A percentile compares a stretch with the other conserved stretches of the same genome.
Evolutionary conservation across 163 green algal species (phyloP).

Genomic region (Volvox carteri): DNA sequence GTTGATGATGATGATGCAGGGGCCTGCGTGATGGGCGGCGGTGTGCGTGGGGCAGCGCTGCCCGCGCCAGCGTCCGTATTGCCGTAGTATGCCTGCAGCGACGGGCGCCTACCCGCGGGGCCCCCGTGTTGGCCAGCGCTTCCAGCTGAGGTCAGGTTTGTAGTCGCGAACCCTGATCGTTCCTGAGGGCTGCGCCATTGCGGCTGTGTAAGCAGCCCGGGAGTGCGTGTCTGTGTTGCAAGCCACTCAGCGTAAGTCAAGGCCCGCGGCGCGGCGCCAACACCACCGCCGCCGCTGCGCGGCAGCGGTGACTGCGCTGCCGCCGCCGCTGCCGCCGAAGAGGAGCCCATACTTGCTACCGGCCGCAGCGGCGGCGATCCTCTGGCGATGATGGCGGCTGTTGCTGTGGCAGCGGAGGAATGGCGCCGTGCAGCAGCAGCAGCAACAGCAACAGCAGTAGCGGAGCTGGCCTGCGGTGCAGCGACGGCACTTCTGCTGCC

Average conservation of each 20-base stretch:
- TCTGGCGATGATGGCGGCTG: background rate
- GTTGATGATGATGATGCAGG: background rate
- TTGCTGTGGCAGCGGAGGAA: background rate
- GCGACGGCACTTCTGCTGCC: background rate
- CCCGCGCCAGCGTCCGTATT: too few relatives aligned
- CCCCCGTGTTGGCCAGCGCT: too few relatives aligned
- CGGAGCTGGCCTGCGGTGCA: background rate
- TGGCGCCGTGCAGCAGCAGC: background rate
- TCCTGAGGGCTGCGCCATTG: conserved; percentile 6
- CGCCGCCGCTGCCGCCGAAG: too few relatives aligned
- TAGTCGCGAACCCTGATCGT: background rate
- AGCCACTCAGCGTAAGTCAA: conserved; percentile 13
- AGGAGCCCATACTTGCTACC: background rate
- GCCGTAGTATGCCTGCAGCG: too few relatives aligned
- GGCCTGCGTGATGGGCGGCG: background rate
- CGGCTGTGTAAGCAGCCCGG: background rate
- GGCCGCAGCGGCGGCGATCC: background rate
- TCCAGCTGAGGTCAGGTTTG: too few relatives aligned
- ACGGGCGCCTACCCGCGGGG: too few relatives aligned
- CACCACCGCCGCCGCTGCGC: too few relatives aligned
- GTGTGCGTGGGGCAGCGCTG: background rate
- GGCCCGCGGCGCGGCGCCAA: background rate
- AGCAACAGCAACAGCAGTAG: too few relatives aligned
- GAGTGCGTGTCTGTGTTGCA: background rate
- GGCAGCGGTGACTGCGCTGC: too few relatives aligned